Conservation (phyloP, 805 yeast species). For the Ogataea zsoltii region DNA sequence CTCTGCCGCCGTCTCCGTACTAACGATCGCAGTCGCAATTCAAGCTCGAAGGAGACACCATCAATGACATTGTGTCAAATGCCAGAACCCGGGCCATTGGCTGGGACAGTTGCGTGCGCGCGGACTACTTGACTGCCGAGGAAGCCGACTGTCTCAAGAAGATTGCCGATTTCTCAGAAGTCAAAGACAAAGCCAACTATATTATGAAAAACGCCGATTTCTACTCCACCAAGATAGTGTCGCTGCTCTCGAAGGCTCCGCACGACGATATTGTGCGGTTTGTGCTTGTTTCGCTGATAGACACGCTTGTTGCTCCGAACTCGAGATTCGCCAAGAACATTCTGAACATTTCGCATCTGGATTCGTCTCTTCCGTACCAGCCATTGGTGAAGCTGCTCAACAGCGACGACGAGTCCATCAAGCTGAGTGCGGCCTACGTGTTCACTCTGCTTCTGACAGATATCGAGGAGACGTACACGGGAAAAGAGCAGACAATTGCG, state of each 20-base stretch:
- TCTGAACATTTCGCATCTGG: slow-evolving; percentile 42
- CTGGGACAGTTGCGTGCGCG: slow-evolving; percentile 88
- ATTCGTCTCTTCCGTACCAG: slow-evolving; percentile 49
- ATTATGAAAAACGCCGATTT: slow-evolving; percentile 45
- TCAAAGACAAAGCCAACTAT: slow-evolving; percentile 42
- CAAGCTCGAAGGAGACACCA: slow-evolving; percentile 61
- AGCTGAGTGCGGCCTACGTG: slow-evolving; percentile 55
- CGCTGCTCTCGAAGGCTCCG: slow-evolving; percentile 51
- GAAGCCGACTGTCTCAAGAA: slow-evolving; percentile 55
- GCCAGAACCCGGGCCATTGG: slow-evolving; percentile 82
- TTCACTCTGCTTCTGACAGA: slow-evolving; percentile 48
- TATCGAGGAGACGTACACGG: slow-evolving; percentile 15
- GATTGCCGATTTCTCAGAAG: slow-evolving; percentile 36
- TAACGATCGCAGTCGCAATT: slow-evolving; percentile 31
- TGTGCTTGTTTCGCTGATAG: slow-evolving; percentile 61
- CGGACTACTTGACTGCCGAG: slow-evolving; percentile 61
- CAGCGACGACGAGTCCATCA: slow-evolving; percentile 56
- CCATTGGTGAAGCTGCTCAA: slow-evolving; percentile 55
- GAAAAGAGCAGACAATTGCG: slow-evolving; percentile 39
- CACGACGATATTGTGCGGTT: slow-evolving; percentile 69
- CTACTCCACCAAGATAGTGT: slow-evolving; percentile 56
- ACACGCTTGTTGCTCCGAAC: slow-evolving; percentile 44
- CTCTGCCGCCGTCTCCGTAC: neutral
- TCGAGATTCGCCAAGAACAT: slow-evolving; percentile 31
- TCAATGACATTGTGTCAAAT: slow-evolving; percentile 63